phyloP scores from a whole-genome alignment of 2,329 filamentous ascomycete genomes.

The Apiospora saccharicola region DNA sequence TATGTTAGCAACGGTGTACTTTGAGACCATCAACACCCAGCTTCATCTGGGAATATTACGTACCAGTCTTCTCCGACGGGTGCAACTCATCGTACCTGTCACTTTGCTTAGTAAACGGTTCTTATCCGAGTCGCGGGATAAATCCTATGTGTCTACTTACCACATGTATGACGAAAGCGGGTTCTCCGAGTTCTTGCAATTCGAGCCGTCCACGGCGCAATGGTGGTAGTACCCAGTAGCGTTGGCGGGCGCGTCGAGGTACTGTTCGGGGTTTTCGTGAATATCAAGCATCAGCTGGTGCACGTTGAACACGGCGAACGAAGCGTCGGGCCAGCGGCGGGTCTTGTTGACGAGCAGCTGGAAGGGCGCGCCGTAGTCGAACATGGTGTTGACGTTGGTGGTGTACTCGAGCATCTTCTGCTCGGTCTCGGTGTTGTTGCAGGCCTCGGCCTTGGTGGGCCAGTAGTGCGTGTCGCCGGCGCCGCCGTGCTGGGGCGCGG shows the following conservation, averaged over 20 bases:
- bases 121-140: neutral
- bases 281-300: slow-evolving; percentile 72
- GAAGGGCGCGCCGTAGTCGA: slow-evolving; percentile 58
- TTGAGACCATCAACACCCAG: accelerated
- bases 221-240: slow-evolving; percentile 64
- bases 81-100: slow-evolving; percentile 72
- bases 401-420: slow-evolving; percentile 59
- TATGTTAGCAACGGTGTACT: neutral
- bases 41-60: slow-evolving; percentile 43
- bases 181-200: slow-evolving; percentile 49
- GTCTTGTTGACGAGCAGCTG: slow-evolving; percentile 48
- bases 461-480: slow-evolving; percentile 53
- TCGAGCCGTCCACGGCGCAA: slow-evolving; percentile 50
- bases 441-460: slow-evolving; percentile 49
- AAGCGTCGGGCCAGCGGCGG: slow-evolving; percentile 61
- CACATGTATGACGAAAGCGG: slow-evolving; percentile 71
- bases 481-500: slow-evolving; percentile 53
- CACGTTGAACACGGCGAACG: slow-evolving; percentile 72
- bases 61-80: slow-evolving; percentile 69
- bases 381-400: slow-evolving; percentile 56
- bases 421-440: slow-evolving; percentile 56
- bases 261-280: slow-evolving; percentile 63
- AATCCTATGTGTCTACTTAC: slow-evolving; percentile 47
- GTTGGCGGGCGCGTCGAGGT: slow-evolving; percentile 70
- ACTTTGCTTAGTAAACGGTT: slow-evolving; percentile 20